Base-by-base conservation (phyloP, 1,284 basidiomycete species). In the Cystobasidium sp. region DNA sequence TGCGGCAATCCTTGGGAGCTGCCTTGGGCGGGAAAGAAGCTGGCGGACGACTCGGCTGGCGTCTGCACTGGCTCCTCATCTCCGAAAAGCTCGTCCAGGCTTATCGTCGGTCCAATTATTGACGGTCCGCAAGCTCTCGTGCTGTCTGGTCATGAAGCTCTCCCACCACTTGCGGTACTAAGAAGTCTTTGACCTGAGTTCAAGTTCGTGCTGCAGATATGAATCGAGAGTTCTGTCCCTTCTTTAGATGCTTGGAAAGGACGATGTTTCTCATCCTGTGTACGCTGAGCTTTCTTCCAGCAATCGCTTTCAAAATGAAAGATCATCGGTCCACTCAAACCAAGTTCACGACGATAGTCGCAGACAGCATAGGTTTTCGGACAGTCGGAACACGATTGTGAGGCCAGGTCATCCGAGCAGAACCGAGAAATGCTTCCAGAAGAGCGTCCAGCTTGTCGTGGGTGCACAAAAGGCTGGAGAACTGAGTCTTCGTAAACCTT, bases 241-340 rank as follows among this genome's bases (percentile, higher is more conserved):
- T 22, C 44, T 22, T 7, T 39, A 6, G 64, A 44, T 10, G 24
- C 39, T 4, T 47, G 24, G 24, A 18, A 7, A 53, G 24, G 24
- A 16, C 49, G 37, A 8, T 41, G 1, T 47, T 53, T 22, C 18
- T n/a, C 18, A 16, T 39, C 22, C 18, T 47, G 43, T 1, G 16
- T 39, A 16, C 53, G 47, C 14, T 24, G 64, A 43, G 64, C 51
- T 24, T 53, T 66, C 47, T 22, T 66, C 39, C 64, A 22, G 37
- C 64, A 66, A 20, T 51, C 64, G 46, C 49, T 41, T n/a, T 66
- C 64, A 24, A 53, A 66, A 55, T 52, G 64, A 20, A 66, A 20
- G 24, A 66, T 66, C 41, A 47, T 10, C 14, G 47, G 24, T 12
- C 49, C 64, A 22, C 12, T 41, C 12, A 39, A 53, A 31, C 49